These are phyloP conservation scores for Leavenworthia alabamica DNA, from an alignment of 345 rosid species.

Conservation along the genomic window DNA sequence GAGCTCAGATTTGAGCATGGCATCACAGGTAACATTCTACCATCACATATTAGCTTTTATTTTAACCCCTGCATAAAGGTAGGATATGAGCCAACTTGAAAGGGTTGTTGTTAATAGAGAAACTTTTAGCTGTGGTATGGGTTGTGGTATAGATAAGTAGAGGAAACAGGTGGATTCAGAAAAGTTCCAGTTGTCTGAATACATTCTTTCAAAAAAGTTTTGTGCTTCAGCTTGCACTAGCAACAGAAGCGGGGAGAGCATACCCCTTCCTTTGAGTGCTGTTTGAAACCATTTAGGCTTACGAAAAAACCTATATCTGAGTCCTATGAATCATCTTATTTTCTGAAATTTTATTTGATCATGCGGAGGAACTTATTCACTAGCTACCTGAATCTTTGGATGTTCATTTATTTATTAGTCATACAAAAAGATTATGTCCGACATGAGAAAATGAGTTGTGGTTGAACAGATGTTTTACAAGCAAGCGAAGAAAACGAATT, in stretches of 20 bases:
- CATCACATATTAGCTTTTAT: background rate
- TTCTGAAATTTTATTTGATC: background rate
- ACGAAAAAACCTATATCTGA: background rate
- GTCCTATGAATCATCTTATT: background rate
- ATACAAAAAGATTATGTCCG: background rate
- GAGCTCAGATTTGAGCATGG: slow-evolving; percentile 95
- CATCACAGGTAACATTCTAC: slow-evolving; percentile 66
- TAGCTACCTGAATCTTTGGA: no score
- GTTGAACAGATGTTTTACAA: slow-evolving; percentile 96
- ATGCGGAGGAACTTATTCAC: background rate
- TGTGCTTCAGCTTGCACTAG: background rate
- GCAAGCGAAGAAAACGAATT: slow-evolving; percentile 94
- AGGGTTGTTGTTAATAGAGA: background rate
- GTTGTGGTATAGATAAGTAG: background rate
- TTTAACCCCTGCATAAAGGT: background rate
- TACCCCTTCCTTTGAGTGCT: background rate
- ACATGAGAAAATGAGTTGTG: background rate
- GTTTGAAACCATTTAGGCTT: background rate
- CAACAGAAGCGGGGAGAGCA: background rate
- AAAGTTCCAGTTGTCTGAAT: background rate
- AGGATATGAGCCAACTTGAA: background rate
- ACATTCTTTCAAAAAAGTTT: background rate
- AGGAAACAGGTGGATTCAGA: background rate
- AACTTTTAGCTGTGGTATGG: background rate
- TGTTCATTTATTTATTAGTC: no score